Evolutionary conservation across 1,284 basidiomycete genomes (phyloP).

Genomic region (Sphagnurus paluster): DNA sequence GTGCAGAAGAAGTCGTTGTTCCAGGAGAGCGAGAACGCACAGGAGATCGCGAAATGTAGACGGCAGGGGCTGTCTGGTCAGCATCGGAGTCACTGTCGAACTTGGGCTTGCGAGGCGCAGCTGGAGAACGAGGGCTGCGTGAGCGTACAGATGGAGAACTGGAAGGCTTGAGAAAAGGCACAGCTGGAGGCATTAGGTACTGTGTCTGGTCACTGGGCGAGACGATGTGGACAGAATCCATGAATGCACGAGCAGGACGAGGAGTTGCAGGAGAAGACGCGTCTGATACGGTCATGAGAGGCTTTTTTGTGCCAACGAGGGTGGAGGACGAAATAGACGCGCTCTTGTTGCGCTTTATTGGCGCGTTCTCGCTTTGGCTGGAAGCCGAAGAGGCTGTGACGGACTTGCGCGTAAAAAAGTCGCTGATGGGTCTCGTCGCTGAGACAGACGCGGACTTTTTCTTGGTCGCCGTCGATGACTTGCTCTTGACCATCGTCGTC

Average conservation of each 20-base stretch:
- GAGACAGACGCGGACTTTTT: slow-evolving; percentile 27
- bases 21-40: slow-evolving; percentile 12
- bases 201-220: slow-evolving; percentile 17
- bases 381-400: slow-evolving; percentile 5
- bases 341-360: slow-evolving; percentile 10
- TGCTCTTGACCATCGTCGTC: too few relatives aligned
- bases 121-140: slow-evolving; percentile 9
- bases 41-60: slow-evolving; percentile 24
- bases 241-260: slow-evolving; percentile 6
- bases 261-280: slow-evolving; percentile 15
- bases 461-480: slow-evolving; percentile 30
- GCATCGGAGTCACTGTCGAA: slow-evolving; percentile 36
- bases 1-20: slow-evolving; percentile 1
- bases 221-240: slow-evolving; percentile 22
- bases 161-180: slow-evolving; percentile 19
- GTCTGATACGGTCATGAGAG: slow-evolving; percentile 18
- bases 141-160: slow-evolving; percentile 8
- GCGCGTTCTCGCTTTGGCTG: slow-evolving; percentile 12
- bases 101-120: slow-evolving; percentile 29
- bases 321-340: slow-evolving; percentile 5
- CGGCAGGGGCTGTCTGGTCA: slow-evolving; percentile 24
- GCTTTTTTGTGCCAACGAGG: slow-evolving; percentile 7
- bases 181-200: slow-evolving; percentile 9
- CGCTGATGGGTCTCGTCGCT: slow-evolving; percentile 32
- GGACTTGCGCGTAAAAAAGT: slow-evolving; percentile 35